phyloP scores from a whole-genome alignment of 179 eudicot genomes.

The Beta corolliflora region DNA sequence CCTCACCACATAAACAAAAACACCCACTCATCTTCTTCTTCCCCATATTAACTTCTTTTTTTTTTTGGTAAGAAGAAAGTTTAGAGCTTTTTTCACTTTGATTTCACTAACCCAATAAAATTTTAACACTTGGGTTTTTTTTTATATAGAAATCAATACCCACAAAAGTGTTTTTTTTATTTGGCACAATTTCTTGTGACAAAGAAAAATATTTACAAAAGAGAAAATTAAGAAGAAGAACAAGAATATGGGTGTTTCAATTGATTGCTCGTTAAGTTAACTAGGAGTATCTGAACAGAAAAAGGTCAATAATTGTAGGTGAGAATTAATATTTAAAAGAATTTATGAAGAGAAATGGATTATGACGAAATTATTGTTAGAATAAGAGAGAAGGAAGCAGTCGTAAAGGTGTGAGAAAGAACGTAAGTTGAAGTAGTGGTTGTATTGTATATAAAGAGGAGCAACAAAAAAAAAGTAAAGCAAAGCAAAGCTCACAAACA shows the following conservation, averaged over 20 bases:
- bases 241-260: background rate
- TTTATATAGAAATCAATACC: background rate
- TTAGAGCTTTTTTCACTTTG: slow-evolving; percentile 2
- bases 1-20: slow-evolving; percentile 11
- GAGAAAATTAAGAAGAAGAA: background rate
- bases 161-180: background rate
- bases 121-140: background rate
- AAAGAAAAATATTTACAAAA: background rate
- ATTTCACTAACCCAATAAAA: background rate
- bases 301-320: slow-evolving; percentile 14
- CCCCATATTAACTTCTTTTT: no score
- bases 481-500: slow-evolving; percentile 12
- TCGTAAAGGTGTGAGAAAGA: background rate
- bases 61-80: background rate
- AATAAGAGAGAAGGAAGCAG: background rate
- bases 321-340: background rate
- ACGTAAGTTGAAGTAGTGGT: background rate
- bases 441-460: background rate
- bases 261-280: slow-evolving; percentile 9
- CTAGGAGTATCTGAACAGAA: slow-evolving; percentile 5
- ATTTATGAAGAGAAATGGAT: background rate
- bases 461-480: slow-evolving; percentile 11
- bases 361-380: slow-evolving; percentile 12
- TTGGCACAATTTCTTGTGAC: slow-evolving; percentile 5
- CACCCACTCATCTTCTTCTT: background rate